Conservation (phyloP, 139 green algal species). For the Asterochloris erici region DNA sequence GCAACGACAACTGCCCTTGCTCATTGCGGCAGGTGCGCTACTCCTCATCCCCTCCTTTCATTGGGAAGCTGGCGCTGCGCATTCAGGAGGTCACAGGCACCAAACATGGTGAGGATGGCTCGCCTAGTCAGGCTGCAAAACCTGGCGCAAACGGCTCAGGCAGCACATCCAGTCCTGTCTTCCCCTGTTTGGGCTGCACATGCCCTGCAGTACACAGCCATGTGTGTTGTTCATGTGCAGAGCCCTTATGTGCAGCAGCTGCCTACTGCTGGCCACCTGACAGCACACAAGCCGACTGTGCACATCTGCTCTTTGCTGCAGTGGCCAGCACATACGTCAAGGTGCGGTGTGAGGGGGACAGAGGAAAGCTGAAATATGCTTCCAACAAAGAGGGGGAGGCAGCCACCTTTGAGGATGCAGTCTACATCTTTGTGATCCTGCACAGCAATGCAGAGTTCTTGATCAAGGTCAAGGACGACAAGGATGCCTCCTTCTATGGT, state of each 20-base stretch:
- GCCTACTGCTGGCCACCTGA: background rate
- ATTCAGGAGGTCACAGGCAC: background rate
- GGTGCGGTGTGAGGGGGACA: conserved; percentile 16
- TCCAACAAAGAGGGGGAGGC: background rate
- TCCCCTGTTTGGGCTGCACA: too few relatives aligned
- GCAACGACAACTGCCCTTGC: too few relatives aligned
- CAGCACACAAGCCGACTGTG: background rate
- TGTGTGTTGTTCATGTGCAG: too few relatives aligned
- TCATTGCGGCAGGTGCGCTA: conserved; percentile 4
- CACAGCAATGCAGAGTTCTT: conserved; percentile 6
- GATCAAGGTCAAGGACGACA: conserved; percentile 4
- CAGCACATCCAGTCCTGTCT: too few relatives aligned
- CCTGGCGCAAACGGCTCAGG: too few relatives aligned
- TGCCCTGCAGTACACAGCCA: too few relatives aligned
- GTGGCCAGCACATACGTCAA: conserved; percentile 1
- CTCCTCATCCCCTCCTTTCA: conserved; percentile 12
- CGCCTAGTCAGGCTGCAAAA: too few relatives aligned
- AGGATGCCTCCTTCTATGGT: conserved; percentile 4
- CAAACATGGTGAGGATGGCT: background rate
- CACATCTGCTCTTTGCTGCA: background rate
- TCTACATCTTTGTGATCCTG: conserved; percentile 12
- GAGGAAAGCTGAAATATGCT: background rate
- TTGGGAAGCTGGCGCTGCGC: conserved; percentile 7
- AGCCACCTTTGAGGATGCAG: background rate
- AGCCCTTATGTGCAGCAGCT: too few relatives aligned